Conservation (phyloP, 345 rosid species). For the Arabidopsis arenosa region DNA sequence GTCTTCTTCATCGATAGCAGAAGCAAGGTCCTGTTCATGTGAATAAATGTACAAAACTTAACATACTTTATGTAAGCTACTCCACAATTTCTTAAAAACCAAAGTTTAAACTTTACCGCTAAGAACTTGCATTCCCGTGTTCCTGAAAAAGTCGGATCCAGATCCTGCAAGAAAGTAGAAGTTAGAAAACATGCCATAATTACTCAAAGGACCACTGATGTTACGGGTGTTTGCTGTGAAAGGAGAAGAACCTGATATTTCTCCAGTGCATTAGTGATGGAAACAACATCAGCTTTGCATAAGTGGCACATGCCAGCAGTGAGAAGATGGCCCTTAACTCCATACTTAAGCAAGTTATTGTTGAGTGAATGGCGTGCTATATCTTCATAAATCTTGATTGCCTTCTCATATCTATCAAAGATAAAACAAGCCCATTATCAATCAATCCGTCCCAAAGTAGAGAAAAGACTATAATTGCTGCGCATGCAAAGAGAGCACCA, state of each 20-base stretch:
- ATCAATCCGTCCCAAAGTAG: slow-evolving; percentile 20
- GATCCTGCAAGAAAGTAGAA: slow-evolving; percentile 61
- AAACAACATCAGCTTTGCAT: slow-evolving; percentile 89
- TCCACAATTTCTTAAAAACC: background rate
- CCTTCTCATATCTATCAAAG: slow-evolving; percentile 76
- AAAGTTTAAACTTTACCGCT: slow-evolving; percentile 49
- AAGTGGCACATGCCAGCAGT: slow-evolving; percentile 97
- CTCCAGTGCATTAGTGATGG: slow-evolving; percentile 89
- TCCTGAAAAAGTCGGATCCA: slow-evolving; percentile 97
- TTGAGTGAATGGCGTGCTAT: slow-evolving; percentile 75
- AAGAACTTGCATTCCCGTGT: slow-evolving; percentile 84
- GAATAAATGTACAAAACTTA: background rate
- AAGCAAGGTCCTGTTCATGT: slow-evolving; percentile 67
- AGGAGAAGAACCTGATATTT: slow-evolving; percentile 72
- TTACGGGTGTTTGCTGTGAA: slow-evolving; percentile 2
- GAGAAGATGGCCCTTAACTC: slow-evolving; percentile 97
- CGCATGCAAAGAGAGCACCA: background rate
- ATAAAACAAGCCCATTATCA: slow-evolving; percentile 35
- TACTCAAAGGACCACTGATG: slow-evolving; percentile 5
- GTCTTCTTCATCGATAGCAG: slow-evolving; percentile 96
- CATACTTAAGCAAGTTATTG: slow-evolving; percentile 89
- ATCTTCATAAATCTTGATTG: slow-evolving; percentile 90
- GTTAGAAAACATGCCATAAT: slow-evolving; percentile 25
- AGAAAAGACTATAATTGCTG: slow-evolving; percentile 12
- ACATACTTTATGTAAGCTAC: slow-evolving; percentile 18